Base-by-base conservation (phyloP, 2,329 filamentous ascomycete species). In the Fusarium devonianum region DNA sequence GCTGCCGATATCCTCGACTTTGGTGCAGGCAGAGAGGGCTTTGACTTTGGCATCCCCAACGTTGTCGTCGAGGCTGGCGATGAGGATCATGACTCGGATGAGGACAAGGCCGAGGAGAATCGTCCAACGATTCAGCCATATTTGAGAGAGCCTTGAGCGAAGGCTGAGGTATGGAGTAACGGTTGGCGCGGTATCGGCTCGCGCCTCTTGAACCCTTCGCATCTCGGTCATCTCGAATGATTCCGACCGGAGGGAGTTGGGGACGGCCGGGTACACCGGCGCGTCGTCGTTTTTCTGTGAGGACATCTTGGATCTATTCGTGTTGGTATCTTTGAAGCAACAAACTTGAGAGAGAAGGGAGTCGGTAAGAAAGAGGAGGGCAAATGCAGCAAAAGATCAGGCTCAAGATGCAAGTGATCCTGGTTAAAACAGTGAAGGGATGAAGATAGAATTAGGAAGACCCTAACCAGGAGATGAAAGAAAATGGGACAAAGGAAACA, bases 111-210 rank as follows among this genome's bases (percentile, higher is more conserved):
- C 72, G 36, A 97, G 80, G 36, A 99, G 81, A 52, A 97, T 80
- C 28, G 94, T 97, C 94, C 94, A 99, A 73, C 90, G 85, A 78
- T 99, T 97, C 76, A 99, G 86, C 92, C 93, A 97, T 72, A 95
- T 82, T 78, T 99, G 94, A 41, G 94, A 97, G 65, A 97, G 82
- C 66, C 92, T 87, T 65, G 93, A 87, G 67, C 86, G 85, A 68
- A 97, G 85, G 65, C 92, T 92, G 57, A 99, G 88, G 72, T 97
- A 97, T 55, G 94, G 93, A 58, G 92, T 97, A 67, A 89, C 81
- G 68, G 84, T 84, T 70, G 83, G 83, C 71, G 84, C 81, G 57
- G 88, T 86, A 70, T 79, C 79, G 69, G 81, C 65, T 39, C 67
- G 67, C 42, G 67, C 62, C 42, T 69, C 60, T 36, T 68, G 66